A percentile compares a stretch with the other conserved stretches of the same genome.
These are phyloP conservation scores for Phellopilus nigrolimitatus DNA, from an alignment of 1,284 basidiomycete species.

Conservation along the genomic window DNA sequence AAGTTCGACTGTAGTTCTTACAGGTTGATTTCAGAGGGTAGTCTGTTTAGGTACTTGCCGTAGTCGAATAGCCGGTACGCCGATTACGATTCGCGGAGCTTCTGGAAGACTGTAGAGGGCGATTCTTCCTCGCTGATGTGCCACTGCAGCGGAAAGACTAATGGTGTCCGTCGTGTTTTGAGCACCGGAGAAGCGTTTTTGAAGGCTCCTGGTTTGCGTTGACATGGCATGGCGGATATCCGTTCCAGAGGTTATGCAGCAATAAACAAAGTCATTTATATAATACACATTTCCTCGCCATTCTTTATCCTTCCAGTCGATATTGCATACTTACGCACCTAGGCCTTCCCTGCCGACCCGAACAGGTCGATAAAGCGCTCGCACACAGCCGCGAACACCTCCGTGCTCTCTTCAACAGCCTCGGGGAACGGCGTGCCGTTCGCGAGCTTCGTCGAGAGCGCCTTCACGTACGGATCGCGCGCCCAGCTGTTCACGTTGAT, in stretches of 20 bases:
- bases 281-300: neutral
- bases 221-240: no score
- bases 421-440: constrained; percentile 39
- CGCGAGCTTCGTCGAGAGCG: constrained; percentile 31
- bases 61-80: no score
- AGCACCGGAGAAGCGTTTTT: neutral
- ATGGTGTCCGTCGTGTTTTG: constrained; percentile 10
- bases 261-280: no score
- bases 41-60: no score
- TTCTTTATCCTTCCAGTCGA: neutral
- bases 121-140: no score
- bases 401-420: constrained; percentile 41
- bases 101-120: no score
- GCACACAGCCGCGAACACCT: constrained; percentile 39
- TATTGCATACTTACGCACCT: neutral
- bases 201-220: no score
- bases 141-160: no score
- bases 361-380: constrained; percentile 40
- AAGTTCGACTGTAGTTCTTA: no score
- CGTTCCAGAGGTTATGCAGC: no score
- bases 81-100: no score
- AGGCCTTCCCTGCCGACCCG: constrained; percentile 39
- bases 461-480: constrained; percentile 40
- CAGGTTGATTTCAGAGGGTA: no score
- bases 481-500: constrained; percentile 48